These are phyloP conservation scores for Neurospora pannonica DNA, from an alignment of 495 filamentous ascomycete species.

Conservation along the genomic window DNA sequence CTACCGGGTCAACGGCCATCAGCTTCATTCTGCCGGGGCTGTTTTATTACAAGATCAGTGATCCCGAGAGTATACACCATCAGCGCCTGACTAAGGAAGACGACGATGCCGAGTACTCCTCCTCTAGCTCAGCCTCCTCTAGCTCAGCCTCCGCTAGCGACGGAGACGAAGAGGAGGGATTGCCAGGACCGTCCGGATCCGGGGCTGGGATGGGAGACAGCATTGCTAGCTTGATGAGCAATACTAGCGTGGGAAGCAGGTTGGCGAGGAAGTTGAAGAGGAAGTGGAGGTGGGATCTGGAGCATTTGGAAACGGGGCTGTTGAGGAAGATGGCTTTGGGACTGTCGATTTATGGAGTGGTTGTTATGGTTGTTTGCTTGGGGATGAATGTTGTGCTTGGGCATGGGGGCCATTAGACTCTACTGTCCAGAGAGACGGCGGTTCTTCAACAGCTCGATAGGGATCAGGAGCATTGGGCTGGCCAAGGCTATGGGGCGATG, in stretches of 20 bases:
- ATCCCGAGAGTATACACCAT: constrained; percentile 73
- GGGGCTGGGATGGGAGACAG: constrained; percentile 39
- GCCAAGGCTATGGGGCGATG: background rate
- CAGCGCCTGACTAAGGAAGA: constrained; percentile 82
- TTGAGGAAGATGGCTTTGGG: constrained; percentile 64
- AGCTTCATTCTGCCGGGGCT: constrained; percentile 92
- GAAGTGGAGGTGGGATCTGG: constrained; percentile 39
- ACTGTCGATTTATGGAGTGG: constrained; percentile 70
- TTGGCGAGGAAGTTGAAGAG: constrained; percentile 17
- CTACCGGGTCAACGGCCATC: constrained; percentile 86
- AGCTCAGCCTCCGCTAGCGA: constrained; percentile 27
- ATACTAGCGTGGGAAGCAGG: constrained; percentile 20
- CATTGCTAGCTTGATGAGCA: constrained; percentile 34
- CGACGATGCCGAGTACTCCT: constrained; percentile 50
- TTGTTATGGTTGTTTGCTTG: constrained; percentile 86
- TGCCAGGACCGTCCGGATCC: constrained; percentile 14
- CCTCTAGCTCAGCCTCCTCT: constrained; percentile 18
- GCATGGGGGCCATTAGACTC: background rate
- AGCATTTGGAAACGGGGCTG: constrained; percentile 41
- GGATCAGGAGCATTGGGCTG: background rate
- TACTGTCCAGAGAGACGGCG: background rate
- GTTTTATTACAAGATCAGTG: constrained; percentile 96
- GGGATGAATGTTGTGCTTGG: constrained; percentile 49
- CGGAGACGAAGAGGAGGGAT: constrained; percentile 18
- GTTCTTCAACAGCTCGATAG: background rate